These are phyloP conservation scores for Francoa sonchifolia DNA, from an alignment of 441 rosid species.

Conservation along the genomic window DNA sequence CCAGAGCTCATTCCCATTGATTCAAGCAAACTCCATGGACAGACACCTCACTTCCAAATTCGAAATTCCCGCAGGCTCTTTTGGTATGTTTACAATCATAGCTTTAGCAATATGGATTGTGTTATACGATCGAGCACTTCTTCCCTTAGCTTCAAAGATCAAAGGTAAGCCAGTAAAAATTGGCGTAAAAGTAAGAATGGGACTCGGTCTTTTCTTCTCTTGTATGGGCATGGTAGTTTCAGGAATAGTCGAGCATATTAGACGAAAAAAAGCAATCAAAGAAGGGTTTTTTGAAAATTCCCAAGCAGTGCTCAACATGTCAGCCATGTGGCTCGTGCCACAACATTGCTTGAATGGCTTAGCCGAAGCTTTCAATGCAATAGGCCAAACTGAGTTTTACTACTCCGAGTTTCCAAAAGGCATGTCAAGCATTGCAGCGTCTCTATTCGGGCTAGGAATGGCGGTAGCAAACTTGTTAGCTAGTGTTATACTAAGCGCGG, in stretches of 20 bases:
- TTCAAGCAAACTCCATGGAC: slow-evolving; percentile 77
- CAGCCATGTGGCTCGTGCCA: slow-evolving; percentile 83
- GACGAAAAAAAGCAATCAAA: slow-evolving; percentile 43
- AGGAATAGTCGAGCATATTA: slow-evolving; percentile 45
- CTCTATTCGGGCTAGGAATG: slow-evolving; percentile 55
- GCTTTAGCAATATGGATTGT: slow-evolving; percentile 48
- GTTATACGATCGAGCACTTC: slow-evolving; percentile 56
- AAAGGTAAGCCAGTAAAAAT: slow-evolving; percentile 46
- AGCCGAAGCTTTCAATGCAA: slow-evolving; percentile 67
- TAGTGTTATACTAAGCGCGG: slow-evolving; percentile 34
- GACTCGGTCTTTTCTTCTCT: slow-evolving; percentile 54
- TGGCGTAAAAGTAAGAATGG: slow-evolving; percentile 67
- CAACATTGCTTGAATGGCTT: slow-evolving; percentile 55
- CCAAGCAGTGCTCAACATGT: slow-evolving; percentile 35
- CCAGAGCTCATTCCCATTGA: slow-evolving; percentile 54
- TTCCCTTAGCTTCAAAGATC: slow-evolving; percentile 56
- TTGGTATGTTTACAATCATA: slow-evolving; percentile 40
- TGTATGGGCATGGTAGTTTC: slow-evolving; percentile 51
- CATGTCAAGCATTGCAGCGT: slow-evolving; percentile 75
- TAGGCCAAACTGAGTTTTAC: slow-evolving; percentile 79
- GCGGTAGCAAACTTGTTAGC: slow-evolving; percentile 65
- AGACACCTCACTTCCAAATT: slow-evolving; percentile 45
- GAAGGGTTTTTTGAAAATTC: slow-evolving; percentile 44
- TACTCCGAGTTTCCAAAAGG: slow-evolving; percentile 75
- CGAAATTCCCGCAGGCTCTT: slow-evolving; percentile 76